Conservation (phyloP, 768 basidiomycete genomes). For the Tricholoma matsutake region DNA sequence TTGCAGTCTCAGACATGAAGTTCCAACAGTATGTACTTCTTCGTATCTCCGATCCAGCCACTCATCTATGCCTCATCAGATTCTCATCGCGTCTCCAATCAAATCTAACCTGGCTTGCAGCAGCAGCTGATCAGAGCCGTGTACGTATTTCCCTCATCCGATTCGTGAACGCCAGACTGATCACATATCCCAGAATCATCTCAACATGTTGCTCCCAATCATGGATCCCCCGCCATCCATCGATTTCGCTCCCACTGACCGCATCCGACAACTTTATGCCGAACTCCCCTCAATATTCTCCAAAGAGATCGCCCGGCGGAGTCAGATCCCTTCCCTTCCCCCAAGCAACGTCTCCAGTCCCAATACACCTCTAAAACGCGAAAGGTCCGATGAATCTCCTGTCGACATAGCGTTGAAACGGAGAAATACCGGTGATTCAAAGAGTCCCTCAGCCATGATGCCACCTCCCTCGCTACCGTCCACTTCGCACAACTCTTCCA, state of each 20-base stretch:
- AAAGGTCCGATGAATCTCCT: conserved; percentile 48
- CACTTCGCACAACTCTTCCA: background rate
- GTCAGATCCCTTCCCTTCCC: conserved; percentile 23
- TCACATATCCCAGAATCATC: conserved; percentile 25
- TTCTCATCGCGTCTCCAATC: conserved; percentile 61
- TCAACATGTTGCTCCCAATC: conserved; percentile 44
- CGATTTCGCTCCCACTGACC: conserved; percentile 52
- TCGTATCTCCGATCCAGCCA: background rate
- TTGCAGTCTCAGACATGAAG: conserved; percentile 43
- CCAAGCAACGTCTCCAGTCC: conserved; percentile 11
- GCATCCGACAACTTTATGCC: conserved; percentile 61
- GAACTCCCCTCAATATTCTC: conserved; percentile 61
- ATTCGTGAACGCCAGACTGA: conserved; percentile 7
- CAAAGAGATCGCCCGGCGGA: conserved; percentile 53
- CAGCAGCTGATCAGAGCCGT: conserved; percentile 56
- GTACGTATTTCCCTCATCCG: conserved; percentile 32
- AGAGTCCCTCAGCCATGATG: conserved; percentile 33
- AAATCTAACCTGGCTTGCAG: conserved; percentile 70
- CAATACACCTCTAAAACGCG: conserved; percentile 51
- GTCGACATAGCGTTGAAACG: conserved; percentile 52
- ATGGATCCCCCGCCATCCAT: conserved; percentile 54
- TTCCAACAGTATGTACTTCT: conserved; percentile 52
- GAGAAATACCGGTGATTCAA: conserved; percentile 66
- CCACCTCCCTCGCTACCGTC: conserved; percentile 38
- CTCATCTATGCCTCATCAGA: conserved; percentile 31